phyloP scores from a whole-genome alignment of 139 green algal species.

The Chlamydomonas urium region DNA sequence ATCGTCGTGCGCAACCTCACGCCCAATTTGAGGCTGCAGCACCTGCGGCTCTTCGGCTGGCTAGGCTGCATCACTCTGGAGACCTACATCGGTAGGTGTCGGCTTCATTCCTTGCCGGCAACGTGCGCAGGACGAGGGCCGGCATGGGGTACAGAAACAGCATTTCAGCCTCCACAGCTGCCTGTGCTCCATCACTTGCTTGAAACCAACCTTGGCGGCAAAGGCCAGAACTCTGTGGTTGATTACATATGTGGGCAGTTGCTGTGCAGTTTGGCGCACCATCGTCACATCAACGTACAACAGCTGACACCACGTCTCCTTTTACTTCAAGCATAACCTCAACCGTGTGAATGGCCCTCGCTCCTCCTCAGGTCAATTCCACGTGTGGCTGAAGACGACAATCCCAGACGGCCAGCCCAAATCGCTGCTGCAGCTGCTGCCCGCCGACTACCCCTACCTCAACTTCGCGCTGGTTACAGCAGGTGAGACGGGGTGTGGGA shows the following conservation, averaged over 20 bases:
- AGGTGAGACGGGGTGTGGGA: too few relatives aligned
- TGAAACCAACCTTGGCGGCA: too few relatives aligned
- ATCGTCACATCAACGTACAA: too few relatives aligned
- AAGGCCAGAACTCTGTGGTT: too few relatives aligned
- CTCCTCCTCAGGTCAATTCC: conserved; percentile 81
- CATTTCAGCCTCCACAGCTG: too few relatives aligned
- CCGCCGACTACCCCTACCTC: conserved; percentile 75
- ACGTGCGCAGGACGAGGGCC: too few relatives aligned
- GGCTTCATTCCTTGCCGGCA: too few relatives aligned
- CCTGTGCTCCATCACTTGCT: too few relatives aligned
- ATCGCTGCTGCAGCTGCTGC: conserved; percentile 74
- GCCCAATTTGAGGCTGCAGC: conserved; percentile 57
- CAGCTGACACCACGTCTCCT: too few relatives aligned
- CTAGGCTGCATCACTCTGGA: conserved; percentile 95
- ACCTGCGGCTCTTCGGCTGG: conserved; percentile 81
- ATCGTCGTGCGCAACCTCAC: conserved; percentile 85
- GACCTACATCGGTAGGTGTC: conserved; percentile 88
- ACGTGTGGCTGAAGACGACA: conserved; percentile 85
- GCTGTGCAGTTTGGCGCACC: too few relatives aligned
- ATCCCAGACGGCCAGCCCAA: conserved; percentile 86
- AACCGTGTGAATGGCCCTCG: conserved; percentile 26
- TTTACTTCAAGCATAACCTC: conserved; percentile 8
- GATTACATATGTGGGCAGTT: too few relatives aligned
- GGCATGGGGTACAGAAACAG: too few relatives aligned
- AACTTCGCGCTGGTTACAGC: conserved; percentile 83